These are phyloP conservation scores for Geotrichum klebahnii DNA, from an alignment of 1,139 yeast genomes.

Conservation along the genomic window DNA sequence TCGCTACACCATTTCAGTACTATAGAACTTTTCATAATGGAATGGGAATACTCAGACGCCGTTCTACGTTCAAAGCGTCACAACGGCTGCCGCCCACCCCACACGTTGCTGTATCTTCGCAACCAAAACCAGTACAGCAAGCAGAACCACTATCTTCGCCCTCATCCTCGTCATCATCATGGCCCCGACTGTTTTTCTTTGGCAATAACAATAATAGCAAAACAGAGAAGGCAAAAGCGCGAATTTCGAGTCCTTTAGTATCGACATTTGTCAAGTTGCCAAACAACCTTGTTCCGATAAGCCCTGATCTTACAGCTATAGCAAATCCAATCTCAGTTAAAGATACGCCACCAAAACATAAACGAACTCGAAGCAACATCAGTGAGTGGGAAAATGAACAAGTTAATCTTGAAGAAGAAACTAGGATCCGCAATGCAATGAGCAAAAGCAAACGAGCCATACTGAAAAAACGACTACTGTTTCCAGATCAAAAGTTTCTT, in stretches of 20 bases:
- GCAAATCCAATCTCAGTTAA: constrained; percentile 8
- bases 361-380: background rate
- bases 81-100: background rate
- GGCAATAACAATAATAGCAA: background rate
- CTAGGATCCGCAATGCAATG: constrained; percentile 16
- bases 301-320: constrained; percentile 9
- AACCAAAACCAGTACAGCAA: too few relatives aligned
- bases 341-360: background rate
- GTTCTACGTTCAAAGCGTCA: constrained; percentile 4
- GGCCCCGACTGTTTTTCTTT: constrained; percentile 9
- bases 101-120: too few relatives aligned
- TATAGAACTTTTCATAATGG: constrained; percentile 14
- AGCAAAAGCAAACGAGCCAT: constrained; percentile 21
- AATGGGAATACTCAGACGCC: constrained; percentile 12
- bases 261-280: constrained; percentile 14
- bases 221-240: constrained; percentile 10
- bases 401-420: constrained; percentile 13
- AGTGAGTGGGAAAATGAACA: constrained; percentile 1
- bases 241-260: constrained; percentile 6
- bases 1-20: constrained; percentile 15
- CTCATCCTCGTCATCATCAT: too few relatives aligned
- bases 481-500: constrained; percentile 28
- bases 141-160: too few relatives aligned
- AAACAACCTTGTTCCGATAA: background rate
- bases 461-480: constrained; percentile 22